Evolutionary conservation across 768 basidiomycete genomes (phyloP).

Genomic region (Termitomyces sp.): DNA sequence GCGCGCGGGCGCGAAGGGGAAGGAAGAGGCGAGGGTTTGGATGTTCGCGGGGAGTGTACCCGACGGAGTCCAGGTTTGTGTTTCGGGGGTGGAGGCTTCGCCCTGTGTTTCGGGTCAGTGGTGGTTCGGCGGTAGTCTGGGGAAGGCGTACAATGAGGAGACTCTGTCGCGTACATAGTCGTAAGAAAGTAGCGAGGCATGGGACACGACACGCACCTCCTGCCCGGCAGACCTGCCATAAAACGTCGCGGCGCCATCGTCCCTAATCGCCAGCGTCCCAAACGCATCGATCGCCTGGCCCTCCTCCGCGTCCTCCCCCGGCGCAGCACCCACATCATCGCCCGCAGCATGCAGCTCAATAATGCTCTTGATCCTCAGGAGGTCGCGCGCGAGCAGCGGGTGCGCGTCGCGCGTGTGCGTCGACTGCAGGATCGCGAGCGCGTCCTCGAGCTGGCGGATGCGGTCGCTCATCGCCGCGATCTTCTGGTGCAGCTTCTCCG

Average conservation of each 20-base stretch:
- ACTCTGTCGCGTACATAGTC: constrained; percentile 28
- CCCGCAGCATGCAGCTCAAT: constrained; percentile 62
- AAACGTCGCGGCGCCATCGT: constrained; percentile 67
- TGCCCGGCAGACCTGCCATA: constrained; percentile 69
- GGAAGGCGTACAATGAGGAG: constrained; percentile 46
- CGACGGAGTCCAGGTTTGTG: background rate
- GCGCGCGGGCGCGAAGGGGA: constrained; percentile 33
- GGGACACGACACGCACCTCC: constrained; percentile 46
- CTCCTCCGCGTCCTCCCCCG: constrained; percentile 26
- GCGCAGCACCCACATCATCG: constrained; percentile 41
- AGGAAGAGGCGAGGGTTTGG: constrained; percentile 26
- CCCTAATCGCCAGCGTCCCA: constrained; percentile 62
- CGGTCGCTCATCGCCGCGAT: constrained; percentile 66
- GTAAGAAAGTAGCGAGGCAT: background rate
- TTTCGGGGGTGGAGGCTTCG: constrained; percentile 17
- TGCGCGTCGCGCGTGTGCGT: constrained; percentile 46
- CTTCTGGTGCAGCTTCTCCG: constrained; percentile 63
- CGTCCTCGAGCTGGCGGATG: constrained; percentile 68
- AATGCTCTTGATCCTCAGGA: constrained; percentile 61
- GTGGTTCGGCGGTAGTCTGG: too few species aligned
- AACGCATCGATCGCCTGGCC: constrained; percentile 62
- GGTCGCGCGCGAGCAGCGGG: constrained; percentile 53
- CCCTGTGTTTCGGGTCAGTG: constrained; percentile 22
- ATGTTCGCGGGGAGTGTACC: constrained; percentile 18
- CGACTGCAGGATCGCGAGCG: constrained; percentile 50